Conservation (phyloP, 371 early-diverging fungal species). For the Dinochytrium kinnereticum region DNA sequence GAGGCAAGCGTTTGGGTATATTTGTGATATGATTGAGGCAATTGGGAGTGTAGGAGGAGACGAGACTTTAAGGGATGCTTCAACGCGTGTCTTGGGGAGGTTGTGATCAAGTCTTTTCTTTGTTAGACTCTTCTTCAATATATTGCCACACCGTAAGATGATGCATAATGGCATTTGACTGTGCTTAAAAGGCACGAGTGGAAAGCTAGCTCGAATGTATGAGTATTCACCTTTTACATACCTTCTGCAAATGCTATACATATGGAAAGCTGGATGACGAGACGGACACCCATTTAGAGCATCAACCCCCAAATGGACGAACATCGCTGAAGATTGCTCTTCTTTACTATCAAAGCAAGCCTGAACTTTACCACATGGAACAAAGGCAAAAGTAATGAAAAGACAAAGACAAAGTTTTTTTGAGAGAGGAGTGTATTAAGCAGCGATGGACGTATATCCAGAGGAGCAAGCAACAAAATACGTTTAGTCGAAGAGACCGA, state of each 20-base stretch:
- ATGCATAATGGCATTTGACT: too few relatives aligned
- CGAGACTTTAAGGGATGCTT: neutral
- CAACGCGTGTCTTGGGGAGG: neutral
- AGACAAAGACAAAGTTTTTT: slow-evolving; percentile 65
- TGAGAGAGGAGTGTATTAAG: slow-evolving; percentile 91
- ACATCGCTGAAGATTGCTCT: too few relatives aligned
- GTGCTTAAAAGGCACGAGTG: too few relatives aligned
- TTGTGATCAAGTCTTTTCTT: too few relatives aligned
- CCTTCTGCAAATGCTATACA: too few relatives aligned
- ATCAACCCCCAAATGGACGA: too few relatives aligned
- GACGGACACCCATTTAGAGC: too few relatives aligned
- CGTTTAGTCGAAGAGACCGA: slow-evolving; percentile 25
- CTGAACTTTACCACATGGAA: too few relatives aligned
- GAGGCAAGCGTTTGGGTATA: neutral
- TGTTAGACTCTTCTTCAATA: neutral
- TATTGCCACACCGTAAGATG: neutral
- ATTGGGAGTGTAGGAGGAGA: neutral
- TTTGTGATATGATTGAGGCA: neutral
- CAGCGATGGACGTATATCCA: slow-evolving; percentile 98
- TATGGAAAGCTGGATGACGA: too few relatives aligned
- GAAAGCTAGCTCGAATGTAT: too few relatives aligned
- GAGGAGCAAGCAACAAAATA: slow-evolving; percentile 86
- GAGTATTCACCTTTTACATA: too few relatives aligned
- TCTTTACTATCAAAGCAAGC: too few relatives aligned
- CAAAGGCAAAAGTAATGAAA: neutral